These are phyloP conservation scores for Globisporangium barbulae DNA, from an alignment of 352 stramenopile genomes.

Conservation along the genomic window DNA sequence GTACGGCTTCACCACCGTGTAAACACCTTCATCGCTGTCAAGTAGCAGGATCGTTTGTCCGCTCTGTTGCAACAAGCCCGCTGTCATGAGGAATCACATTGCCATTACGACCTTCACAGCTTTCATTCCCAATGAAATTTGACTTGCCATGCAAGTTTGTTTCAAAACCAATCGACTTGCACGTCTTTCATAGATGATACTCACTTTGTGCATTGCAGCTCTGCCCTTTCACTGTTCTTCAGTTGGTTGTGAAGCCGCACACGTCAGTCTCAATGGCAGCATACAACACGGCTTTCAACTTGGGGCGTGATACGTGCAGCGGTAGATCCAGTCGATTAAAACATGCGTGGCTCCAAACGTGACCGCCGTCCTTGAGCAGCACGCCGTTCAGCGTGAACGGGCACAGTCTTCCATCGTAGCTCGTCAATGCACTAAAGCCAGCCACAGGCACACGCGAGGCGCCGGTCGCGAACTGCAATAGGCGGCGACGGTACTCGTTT, in stretches of 20 bases:
- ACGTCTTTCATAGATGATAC: no score
- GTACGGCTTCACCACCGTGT: no score
- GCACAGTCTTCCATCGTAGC: not conserved
- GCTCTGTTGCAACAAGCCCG: no score
- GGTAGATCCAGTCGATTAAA: not conserved
- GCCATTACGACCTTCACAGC: no score
- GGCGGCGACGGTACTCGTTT: not conserved
- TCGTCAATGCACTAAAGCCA: not conserved
- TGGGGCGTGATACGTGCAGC: not conserved
- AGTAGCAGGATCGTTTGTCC: no score
- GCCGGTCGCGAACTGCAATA: not conserved
- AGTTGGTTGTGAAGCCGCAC: not conserved
- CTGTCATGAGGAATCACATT: no score
- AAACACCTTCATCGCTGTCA: no score
- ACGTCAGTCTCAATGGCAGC: not conserved
- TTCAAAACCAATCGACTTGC: no score
- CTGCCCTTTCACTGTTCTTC: no score
- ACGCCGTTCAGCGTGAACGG: not conserved
- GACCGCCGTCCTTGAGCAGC: not conserved
- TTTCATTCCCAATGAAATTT: no score
- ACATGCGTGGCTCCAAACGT: not conserved
- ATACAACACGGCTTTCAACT: not conserved
- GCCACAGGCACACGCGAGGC: not conserved
- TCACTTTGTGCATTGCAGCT: no score
- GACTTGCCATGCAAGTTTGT: no score